These are phyloP conservation scores for Fusarium lyarnte DNA, from an alignment of 2,329 filamentous ascomycete species.

Conservation along the genomic window DNA sequence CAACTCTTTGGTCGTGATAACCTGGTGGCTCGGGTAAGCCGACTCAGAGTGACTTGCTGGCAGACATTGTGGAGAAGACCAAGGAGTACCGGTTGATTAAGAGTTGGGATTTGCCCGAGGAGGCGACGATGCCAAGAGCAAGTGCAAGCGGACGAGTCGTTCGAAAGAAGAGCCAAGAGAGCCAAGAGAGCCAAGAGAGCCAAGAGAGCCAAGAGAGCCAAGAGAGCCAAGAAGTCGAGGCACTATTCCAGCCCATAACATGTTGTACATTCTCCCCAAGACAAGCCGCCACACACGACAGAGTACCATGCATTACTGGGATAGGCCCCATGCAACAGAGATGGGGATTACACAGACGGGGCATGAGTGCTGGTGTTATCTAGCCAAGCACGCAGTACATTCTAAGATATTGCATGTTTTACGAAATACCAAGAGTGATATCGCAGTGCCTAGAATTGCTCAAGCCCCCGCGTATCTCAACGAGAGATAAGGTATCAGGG, in stretches of 20 bases:
- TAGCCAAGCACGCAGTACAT: conserved; percentile 22
- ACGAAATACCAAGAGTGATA: conserved; percentile 30
- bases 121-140: conserved; percentile 36
- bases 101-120: conserved; percentile 33
- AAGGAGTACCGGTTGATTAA: conserved; percentile 16
- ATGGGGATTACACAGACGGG: conserved; percentile 25
- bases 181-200: conserved; percentile 36
- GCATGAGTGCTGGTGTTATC: conserved; percentile 29
- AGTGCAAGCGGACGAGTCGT: conserved; percentile 18
- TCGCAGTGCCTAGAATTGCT: conserved; percentile 13
- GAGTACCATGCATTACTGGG: conserved; percentile 25
- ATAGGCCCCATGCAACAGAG: neutral
- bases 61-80: conserved; percentile 24
- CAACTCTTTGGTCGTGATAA: conserved; percentile 17
- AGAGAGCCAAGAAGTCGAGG: conserved; percentile 33
- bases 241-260: conserved; percentile 30
- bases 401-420: neutral
- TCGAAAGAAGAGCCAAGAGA: conserved; percentile 26
- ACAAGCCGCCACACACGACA: conserved; percentile 30
- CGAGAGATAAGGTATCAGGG: conserved; percentile 4
- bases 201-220: conserved; percentile 35
- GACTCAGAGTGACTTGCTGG: conserved; percentile 16
- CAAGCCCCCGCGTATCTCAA: conserved; percentile 8
- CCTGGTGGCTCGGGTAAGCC: conserved; percentile 27
- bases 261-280: conserved; percentile 33